Conservation (phyloP, 1,139 yeast species). For the Suhomyces kunorum region DNA sequence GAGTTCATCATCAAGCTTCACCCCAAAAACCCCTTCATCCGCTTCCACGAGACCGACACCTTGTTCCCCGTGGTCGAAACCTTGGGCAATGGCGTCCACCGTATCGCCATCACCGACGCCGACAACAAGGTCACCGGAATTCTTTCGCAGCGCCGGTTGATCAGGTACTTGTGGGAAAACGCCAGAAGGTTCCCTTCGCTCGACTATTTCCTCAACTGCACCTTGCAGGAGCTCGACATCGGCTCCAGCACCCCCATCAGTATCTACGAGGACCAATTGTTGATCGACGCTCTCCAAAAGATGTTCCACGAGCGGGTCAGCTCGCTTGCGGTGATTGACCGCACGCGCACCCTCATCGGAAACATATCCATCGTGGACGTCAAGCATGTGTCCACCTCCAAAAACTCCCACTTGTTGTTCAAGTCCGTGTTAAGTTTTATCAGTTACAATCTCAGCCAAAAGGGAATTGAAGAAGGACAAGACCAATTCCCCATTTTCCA, state of each 20-base stretch:
- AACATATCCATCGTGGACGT: conserved; percentile 95
- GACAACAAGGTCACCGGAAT: conserved; percentile 62
- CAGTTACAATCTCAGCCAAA: conserved; percentile 77
- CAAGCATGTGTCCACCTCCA: conserved; percentile 78
- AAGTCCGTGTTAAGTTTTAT: conserved; percentile 86
- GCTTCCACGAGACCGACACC: conserved; percentile 67
- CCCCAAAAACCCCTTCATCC: conserved; percentile 83
- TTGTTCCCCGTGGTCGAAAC: conserved; percentile 77
- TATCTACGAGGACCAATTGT: conserved; percentile 79
- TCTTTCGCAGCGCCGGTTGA: conserved; percentile 82
- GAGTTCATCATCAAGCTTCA: conserved; percentile 75
- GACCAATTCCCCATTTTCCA: conserved; percentile 97
- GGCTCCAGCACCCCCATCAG: conserved; percentile 74
- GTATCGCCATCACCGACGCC: conserved; percentile 76
- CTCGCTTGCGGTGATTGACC: conserved; percentile 92
- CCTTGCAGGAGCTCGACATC: conserved; percentile 66
- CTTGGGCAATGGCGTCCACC: conserved; percentile 88
- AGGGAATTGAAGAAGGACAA: conserved; percentile 92
- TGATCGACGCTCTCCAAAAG: conserved; percentile 80
- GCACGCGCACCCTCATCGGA: conserved; percentile 72
- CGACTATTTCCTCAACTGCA: conserved; percentile 68
- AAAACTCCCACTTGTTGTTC: conserved; percentile 77
- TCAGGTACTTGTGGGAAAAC: conserved; percentile 86
- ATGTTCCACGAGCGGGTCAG: conserved; percentile 86
- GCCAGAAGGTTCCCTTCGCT: conserved; percentile 81